These are phyloP conservation scores for Lentithecium fluviatile DNA, from an alignment of 495 filamentous ascomycete species.

Conservation along the genomic window DNA sequence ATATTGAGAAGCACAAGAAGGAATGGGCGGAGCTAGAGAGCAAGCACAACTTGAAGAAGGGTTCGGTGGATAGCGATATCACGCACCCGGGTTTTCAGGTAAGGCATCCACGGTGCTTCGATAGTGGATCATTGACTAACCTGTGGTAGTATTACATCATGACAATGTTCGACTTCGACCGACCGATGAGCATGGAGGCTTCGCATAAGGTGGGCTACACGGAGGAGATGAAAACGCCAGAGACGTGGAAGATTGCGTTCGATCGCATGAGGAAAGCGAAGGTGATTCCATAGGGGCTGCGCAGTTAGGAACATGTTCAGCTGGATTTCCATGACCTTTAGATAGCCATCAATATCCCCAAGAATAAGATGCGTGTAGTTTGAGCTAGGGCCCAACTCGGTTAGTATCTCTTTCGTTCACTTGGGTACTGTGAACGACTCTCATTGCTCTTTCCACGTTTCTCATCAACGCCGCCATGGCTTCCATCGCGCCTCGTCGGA, in stretches of 20 bases:
- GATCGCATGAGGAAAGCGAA: slow-evolving; percentile 43
- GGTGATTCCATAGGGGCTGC: slow-evolving; percentile 45
- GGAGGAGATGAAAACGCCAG: slow-evolving; percentile 40
- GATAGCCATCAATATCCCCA: no score
- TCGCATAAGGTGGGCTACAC: slow-evolving; percentile 35
- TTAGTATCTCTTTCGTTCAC: no score
- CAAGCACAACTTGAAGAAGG: slow-evolving; percentile 42
- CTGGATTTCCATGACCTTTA: not conserved
- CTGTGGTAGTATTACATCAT: slow-evolving; percentile 44
- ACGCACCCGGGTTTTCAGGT: slow-evolving; percentile 30
- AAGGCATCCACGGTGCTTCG: not conserved
- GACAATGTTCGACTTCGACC: slow-evolving; percentile 45
- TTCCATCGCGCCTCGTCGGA: no score
- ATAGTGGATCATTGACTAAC: slow-evolving; percentile 17
- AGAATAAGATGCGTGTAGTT: no score
- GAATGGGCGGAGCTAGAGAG: slow-evolving; percentile 43
- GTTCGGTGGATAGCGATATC: slow-evolving; percentile 41
- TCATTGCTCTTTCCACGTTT: no score
- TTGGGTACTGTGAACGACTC: no score
- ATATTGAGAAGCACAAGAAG: slow-evolving; percentile 39
- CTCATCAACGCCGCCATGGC: no score
- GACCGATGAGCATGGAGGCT: slow-evolving; percentile 44
- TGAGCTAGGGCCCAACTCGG: no score
- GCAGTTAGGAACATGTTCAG: no score
- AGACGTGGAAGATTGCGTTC: slow-evolving; percentile 44